A percentile compares a stretch with the other conserved stretches of the same genome.
Conservation (phyloP, 352 stramenopile genomes). For the Phytopythium boreale region DNA sequence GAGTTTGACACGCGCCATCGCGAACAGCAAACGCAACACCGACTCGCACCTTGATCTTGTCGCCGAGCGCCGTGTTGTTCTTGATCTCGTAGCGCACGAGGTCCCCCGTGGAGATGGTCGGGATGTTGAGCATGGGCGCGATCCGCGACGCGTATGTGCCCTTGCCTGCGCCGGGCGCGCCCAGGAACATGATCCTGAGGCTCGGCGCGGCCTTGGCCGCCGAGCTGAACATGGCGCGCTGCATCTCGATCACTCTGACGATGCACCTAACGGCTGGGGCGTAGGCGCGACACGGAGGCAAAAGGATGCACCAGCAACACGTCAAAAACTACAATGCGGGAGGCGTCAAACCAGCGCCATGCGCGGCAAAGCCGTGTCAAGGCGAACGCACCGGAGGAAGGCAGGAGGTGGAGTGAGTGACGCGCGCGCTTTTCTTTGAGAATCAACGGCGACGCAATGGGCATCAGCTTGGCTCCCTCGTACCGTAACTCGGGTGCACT, state of each 20-base stretch:
- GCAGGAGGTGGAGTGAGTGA: not conserved
- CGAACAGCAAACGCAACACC: not conserved
- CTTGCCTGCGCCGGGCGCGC: constrained; percentile 87
- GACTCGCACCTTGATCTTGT: constrained; percentile 64
- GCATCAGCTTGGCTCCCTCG: not conserved
- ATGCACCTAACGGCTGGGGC: too few species aligned
- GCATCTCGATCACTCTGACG: too few species aligned
- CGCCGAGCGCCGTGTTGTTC: constrained; percentile 59
- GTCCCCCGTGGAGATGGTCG: constrained; percentile 88
- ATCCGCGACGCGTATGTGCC: constrained; percentile 89
- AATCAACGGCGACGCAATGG: constrained; percentile 2
- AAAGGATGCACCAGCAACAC: not conserved
- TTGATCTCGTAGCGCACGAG: constrained; percentile 89
- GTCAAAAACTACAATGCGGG: not conserved
- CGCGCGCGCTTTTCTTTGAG: not conserved
- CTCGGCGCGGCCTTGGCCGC: constrained; percentile 17
- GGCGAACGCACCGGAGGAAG: not conserved
- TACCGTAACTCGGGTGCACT: not conserved
- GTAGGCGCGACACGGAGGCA: too few species aligned
- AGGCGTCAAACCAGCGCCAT: too few species aligned
- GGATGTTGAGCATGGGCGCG: constrained; percentile 81
- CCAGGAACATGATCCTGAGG: constrained; percentile 90
- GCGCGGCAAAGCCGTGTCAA: too few species aligned
- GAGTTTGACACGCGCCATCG: not conserved
- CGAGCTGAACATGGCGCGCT: constrained; percentile 6